Base-by-base conservation (phyloP, 345 rosid species). In the Arabidopsis arenosa region DNA sequence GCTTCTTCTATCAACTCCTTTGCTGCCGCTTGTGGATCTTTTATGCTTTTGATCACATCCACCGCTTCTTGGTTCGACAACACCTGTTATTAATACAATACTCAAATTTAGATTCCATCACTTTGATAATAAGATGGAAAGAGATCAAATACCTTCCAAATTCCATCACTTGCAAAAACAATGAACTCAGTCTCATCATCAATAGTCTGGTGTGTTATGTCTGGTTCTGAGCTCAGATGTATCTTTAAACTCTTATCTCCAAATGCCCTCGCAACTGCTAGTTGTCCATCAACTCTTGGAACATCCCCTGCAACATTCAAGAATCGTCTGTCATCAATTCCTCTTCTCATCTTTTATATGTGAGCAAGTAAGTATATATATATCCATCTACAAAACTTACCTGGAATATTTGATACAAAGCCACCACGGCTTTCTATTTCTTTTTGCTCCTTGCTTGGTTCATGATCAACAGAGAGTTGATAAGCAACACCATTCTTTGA, bases 221-320 rank as follows among this genome's bases (percentile, higher is more conserved):
- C 90, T 1, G 96, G 97, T 35, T 92, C 97, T 18, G 96, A 90
- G 82, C 96, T 93, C 8, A 93, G 85, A 77, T 93, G 97, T 78
- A 86, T 51, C 86, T 93, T 93, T 80, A 91, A 77, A 81, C 91
- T 91, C 80, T 82, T 85, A 63, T 93, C 96, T 13, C 98, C 98
- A 67, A 93, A 93, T 1, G 98, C 96, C 80, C 98, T 86, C 6
- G 98, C 97, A 66, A 93, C 96, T 2, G 97, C 98, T 55, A 93
- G 80, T 72, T 93, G 97, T 53, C 98, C 98, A 61, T 93, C 97
- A 17, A 91, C 97, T 32, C 98, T 88, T 1, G 98, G 93, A 37
- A 93, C 96, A 30, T 91, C 96, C 59, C 97, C 98, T 89, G 86
- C 52, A 79, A 71, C 68, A 72, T 45, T 73, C 13, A 32, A 3